Base-by-base conservation (phyloP, 148 eudicot species). In the Camellia sinensis region DNA sequence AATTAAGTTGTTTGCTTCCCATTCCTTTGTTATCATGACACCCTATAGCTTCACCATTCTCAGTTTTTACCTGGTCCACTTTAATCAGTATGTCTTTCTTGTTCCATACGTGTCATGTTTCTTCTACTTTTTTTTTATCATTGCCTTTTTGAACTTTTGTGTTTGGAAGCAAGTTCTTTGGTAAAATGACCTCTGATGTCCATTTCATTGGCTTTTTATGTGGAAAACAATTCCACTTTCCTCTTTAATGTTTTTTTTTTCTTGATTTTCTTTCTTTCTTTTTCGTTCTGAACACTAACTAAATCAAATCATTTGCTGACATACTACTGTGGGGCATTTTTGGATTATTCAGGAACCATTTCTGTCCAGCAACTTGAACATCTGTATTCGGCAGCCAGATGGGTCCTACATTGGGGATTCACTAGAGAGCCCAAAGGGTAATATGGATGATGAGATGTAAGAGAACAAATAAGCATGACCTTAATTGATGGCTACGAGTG, bases 381-480 rank as follows among this genome's bases (percentile, higher is more conserved):
- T 89, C 52, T 89, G 87, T 81, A 87, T 85, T 79, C 88, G 89
- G 43, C 92, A 87, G 74, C 90, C 87, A 50, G 92, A 87, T 82
- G 92, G 92, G 74, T 87, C 92, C 52, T 89, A 89, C 80, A 68
- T 77, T 0, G 92, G 87, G 66, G 90, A 89, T 82, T 82, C 84
- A 44, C 82, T 89, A n/a, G 89, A 89, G 53, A 82, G 90, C 77
- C 88, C 92, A 50, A 82, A 70, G 48, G 71, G 83, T 75, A 69
- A 76, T 48, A 75, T 72, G 73, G 83, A 82, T 65, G 86, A 82
- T 65, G 86, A 82, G 76, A 75, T 45, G 71, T 79, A 67, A 15
- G 81, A 75, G 53, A 44, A 59, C 73, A 71, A 68, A 63, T 22
- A 4, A 54, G 60, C 13, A 40, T 61, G 29, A 59, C 52, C 59